Conservation (phyloP, 2,329 filamentous ascomycete genomes). For the Aspergillus ochraceoroseus region DNA sequence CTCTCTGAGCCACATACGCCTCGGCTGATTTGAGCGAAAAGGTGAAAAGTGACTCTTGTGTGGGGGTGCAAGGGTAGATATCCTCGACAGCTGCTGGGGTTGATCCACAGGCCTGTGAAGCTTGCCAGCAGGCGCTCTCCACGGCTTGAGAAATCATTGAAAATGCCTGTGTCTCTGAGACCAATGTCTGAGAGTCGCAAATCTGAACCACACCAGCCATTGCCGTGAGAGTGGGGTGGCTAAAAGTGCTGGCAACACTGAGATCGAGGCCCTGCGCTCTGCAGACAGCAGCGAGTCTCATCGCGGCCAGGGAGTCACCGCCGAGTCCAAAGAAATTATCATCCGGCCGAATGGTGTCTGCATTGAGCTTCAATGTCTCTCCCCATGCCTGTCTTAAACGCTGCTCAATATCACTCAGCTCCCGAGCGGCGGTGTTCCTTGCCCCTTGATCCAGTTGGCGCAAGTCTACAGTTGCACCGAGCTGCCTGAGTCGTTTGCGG, state of each 20-base stretch:
- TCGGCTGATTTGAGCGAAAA: slow-evolving; percentile 43
- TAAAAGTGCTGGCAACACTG: slow-evolving; percentile 36
- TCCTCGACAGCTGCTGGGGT: slow-evolving; percentile 32
- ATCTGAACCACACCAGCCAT: slow-evolving; percentile 42
- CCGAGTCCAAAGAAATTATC: slow-evolving; percentile 40
- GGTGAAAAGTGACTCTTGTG: slow-evolving; percentile 44
- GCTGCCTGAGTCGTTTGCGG: slow-evolving; percentile 35
- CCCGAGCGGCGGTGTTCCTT: slow-evolving; percentile 17
- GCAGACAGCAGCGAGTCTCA: slow-evolving; percentile 34
- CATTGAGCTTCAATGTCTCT: slow-evolving; percentile 28
- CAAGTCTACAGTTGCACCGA: slow-evolving; percentile 34
- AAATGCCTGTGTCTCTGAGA: slow-evolving; percentile 24
- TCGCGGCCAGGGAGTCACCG: slow-evolving; percentile 35
- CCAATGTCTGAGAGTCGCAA: slow-evolving; percentile 25
- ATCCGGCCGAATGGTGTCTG: slow-evolving; percentile 32
- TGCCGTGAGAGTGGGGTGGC: slow-evolving; percentile 30
- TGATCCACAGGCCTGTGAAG: slow-evolving; percentile 34
- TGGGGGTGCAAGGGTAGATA: slow-evolving; percentile 42
- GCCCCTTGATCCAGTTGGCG: slow-evolving; percentile 28
- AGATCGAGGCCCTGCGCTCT: slow-evolving; percentile 30
- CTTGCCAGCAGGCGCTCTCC: slow-evolving; percentile 36
- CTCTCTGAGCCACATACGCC: slow-evolving; percentile 45
- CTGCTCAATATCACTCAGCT: slow-evolving; percentile 32
- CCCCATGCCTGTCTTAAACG: slow-evolving; percentile 35
- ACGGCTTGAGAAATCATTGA: slow-evolving; percentile 33